phyloP scores from a whole-genome alignment of 83 land plant genomes.

The Diphasiastrum complanatum region DNA sequence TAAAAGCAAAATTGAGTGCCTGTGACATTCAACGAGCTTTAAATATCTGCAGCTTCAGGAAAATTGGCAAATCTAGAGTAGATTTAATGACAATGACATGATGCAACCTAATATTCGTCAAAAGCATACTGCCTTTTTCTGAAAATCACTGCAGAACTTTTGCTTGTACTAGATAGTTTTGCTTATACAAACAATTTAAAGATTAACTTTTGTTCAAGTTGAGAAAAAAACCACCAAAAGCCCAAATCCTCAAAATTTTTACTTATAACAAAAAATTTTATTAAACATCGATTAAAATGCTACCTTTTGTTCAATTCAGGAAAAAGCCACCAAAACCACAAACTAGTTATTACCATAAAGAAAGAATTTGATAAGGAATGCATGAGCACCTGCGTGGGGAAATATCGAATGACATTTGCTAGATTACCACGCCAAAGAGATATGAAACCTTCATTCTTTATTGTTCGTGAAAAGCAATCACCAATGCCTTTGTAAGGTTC shows the following conservation, averaged over 20 bases:
- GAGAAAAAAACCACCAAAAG: neutral
- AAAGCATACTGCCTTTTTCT: neutral
- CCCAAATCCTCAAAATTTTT: neutral
- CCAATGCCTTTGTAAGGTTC: slow-evolving; percentile 15
- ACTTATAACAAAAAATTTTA: neutral
- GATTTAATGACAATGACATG: neutral
- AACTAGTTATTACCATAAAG: no score
- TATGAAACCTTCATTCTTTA: slow-evolving; percentile 1
- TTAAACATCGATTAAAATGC: neutral
- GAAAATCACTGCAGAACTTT: neutral
- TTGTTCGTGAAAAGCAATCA: slow-evolving; percentile 4
- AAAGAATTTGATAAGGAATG: neutral
- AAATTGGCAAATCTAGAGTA: neutral
- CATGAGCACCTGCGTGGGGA: slow-evolving; percentile 6
- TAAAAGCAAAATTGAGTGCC: slow-evolving; percentile 15
- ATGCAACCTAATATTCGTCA: no score
- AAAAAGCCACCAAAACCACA: no score
- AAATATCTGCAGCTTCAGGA: neutral
- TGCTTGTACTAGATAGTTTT: neutral
- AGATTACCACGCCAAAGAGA: no score
- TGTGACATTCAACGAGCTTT: neutral
- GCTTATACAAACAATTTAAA: neutral
- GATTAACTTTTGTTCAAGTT: neutral
- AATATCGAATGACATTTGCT: slow-evolving; percentile 13
- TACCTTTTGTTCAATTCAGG: neutral